phyloP scores from a whole-genome alignment of 2,329 filamentous ascomycete genomes.

The Botrytis pseudocinerea region DNA sequence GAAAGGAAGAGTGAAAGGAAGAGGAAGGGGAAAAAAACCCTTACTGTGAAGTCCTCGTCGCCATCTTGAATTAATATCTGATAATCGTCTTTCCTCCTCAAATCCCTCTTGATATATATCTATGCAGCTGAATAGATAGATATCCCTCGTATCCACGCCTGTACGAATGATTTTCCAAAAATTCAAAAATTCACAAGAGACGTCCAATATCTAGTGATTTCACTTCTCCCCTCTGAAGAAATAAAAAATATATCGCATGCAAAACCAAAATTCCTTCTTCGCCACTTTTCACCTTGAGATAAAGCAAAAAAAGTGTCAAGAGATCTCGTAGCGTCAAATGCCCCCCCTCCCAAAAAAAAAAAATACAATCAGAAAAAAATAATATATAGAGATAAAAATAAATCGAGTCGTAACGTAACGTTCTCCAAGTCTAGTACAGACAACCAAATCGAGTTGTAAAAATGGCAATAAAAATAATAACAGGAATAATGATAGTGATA shows the following conservation, averaged over 20 bases:
- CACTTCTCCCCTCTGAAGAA: background rate
- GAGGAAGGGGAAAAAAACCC: background rate
- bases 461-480: background rate
- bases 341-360: background rate
- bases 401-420: background rate
- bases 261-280: background rate
- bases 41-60: slow-evolving; percentile 20
- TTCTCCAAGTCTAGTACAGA: background rate
- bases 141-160: slow-evolving; percentile 1
- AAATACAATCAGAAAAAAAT: background rate
- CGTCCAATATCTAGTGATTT: background rate
- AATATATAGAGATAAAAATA: background rate
- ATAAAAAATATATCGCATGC: slow-evolving; percentile 8
- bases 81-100: background rate
- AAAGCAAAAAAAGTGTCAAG: background rate
- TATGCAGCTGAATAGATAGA: background rate
- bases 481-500: background rate
- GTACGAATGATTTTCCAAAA: background rate
- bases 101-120: background rate
- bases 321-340: background rate
- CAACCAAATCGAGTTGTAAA: background rate
- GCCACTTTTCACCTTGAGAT: background rate
- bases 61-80: slow-evolving; percentile 10
- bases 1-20: background rate
- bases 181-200: background rate